phyloP scores from a whole-genome alignment of 2,329 filamentous ascomycete species.

The Aspergillus arachidicola region DNA sequence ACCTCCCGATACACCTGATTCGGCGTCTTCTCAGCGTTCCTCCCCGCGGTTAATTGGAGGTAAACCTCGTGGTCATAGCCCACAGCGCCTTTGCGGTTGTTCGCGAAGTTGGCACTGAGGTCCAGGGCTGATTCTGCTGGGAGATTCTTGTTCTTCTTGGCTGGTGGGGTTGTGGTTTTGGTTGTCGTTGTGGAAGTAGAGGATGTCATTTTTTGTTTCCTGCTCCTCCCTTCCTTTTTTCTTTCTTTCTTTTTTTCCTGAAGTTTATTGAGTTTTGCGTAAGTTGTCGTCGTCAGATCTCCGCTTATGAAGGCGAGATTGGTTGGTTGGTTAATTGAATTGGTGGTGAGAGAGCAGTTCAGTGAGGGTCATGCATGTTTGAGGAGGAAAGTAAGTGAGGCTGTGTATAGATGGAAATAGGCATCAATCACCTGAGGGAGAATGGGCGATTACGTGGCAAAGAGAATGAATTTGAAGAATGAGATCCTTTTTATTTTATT shows the following conservation, averaged over 20 bases:
- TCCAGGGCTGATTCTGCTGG: conserved; percentile 55
- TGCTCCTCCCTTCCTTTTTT: background rate
- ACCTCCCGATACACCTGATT: conserved; percentile 36
- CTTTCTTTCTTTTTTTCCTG: background rate
- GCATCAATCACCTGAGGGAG: background rate
- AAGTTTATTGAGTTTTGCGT: background rate
- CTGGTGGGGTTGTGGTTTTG: background rate
- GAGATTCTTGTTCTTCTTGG: background rate
- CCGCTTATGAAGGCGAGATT: background rate
- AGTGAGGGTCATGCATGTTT: background rate
- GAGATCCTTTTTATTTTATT: background rate
- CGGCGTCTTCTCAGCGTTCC: conserved; percentile 28
- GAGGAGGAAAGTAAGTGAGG: background rate
- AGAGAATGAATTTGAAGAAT: background rate
- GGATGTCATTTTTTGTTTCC: conserved; percentile 3
- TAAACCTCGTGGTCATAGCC: conserved; percentile 37
- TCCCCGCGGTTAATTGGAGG: conserved; percentile 30
- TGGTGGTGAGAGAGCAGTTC: background rate
- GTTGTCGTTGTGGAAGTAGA: conserved; percentile 2
- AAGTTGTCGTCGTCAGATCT: too few species aligned
- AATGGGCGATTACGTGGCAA: background rate
- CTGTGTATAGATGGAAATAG: background rate
- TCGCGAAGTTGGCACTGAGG: conserved; percentile 38
- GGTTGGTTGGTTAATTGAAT: background rate
- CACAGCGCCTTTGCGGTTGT: conserved; percentile 18